Base-by-base conservation (phyloP, 805 yeast genomes). In the Candida ficus region DNA sequence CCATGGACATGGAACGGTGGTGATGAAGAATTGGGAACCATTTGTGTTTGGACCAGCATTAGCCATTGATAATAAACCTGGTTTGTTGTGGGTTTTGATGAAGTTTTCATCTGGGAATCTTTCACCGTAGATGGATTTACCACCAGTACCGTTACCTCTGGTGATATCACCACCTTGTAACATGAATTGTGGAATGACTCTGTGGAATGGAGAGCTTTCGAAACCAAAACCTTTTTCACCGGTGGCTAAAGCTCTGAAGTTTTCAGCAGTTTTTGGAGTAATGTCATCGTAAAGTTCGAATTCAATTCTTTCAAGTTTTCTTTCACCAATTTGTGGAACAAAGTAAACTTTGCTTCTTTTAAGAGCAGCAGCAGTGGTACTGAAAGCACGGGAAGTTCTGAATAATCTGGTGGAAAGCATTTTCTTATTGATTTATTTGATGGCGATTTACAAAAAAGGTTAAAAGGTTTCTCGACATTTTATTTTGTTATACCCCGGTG, bases 41-140 rank as follows among this genome's bases (percentile, higher is more conserved):
- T 91, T 91, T 71, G 97, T 87, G 81, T 88, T 86, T 67, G 95
- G 95, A 56, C 97, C 97, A 50, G 97, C 95, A 65, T 91, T 91
- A 65, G 97, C 97, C 97, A 91, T 91, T 48, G 96, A 86, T 63
- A 87, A 66, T 68, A 83, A 70, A 76, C 89, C 75, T 74, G 95
- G 80, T 67, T 79, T 73, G 71, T 72, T 70, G 79, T 91, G 97
- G 61, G 66, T 80, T 70, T 71, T 70, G 61, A 58, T 50, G 61
- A 84, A 84, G 76, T 82, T 83, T 64, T 84, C 95, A 59, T 84
- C 95, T 34, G 73, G 73, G 67, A 84, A 84, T 63, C 75, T 80
- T 46, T 75, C 79, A 55, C 91, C 91, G 66, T 84, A 85, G 69
- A 85, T 85, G 46, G 91, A 83, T 68, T 82, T 83, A 68, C 99